Evolutionary conservation across 2,329 filamentous ascomycete genomes (phyloP), one percentile per base, ranked within the genome.

Genomic region (Trichoderma hamatum): DNA sequence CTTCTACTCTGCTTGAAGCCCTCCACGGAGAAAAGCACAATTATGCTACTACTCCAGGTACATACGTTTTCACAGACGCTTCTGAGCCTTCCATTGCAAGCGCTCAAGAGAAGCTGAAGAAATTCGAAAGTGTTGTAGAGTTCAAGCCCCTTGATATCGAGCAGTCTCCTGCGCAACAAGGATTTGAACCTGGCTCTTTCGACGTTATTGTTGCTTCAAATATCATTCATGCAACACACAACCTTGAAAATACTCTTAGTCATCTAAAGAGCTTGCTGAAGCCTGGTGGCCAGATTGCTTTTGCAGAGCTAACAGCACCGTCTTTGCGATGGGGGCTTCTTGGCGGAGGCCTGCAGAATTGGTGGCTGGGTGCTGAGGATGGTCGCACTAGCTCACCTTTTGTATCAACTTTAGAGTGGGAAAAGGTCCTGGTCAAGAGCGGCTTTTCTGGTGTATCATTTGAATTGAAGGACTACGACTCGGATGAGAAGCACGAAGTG

Each of bases 41-140:
- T 52, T 32, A 54, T 65, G 51, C 73, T 3, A 68, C 71, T 2
- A 68, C 54, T 24, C 76, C 74, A 51, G 62, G 70, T 0, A 71
- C 75, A 9, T 80, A 82, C 67, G 77, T 75, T 0, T 82, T 76
- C 64, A 81, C 80, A 1, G 80, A 83, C 60, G 75, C 80, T 3
- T 81, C 78, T 9, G 59, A 71, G n/a, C 64, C 67, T 1, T 76
- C 75, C 52, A 77, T 77, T 46, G 66, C 65, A 3, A 60, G 62
- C 1, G 75, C 75, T 1, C 67, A 71, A 30, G 67, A 72, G 32
- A 58, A 63, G 14, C 55, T 71, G 30, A 46, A 49, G n/a, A 62
- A 34, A 16, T 69, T 64, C 51, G 49, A 59, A 14, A 26, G 52
- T 21, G 64, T 63, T 7, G 67, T 74, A 36, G 66, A 65, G 24